Conservation (phyloP, 371 early-diverging fungal species). For the Mortierella sp. region DNA sequence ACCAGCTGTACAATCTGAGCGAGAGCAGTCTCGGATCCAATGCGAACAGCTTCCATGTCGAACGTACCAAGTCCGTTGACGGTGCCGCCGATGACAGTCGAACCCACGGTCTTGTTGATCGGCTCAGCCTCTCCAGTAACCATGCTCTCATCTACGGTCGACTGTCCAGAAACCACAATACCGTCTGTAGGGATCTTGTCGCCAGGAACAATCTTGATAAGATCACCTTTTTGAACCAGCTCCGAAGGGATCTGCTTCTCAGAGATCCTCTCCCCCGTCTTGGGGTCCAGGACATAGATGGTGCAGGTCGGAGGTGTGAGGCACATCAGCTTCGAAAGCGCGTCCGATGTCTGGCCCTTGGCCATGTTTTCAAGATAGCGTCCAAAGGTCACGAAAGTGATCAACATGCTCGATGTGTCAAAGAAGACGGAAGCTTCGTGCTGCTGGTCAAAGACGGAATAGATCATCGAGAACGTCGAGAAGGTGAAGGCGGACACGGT, state of each 20-base stretch:
- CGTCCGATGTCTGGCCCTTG: constrained; percentile 92
- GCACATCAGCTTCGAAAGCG: constrained; percentile 88
- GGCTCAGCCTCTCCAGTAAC: constrained; percentile 98
- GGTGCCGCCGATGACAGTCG: constrained; percentile 90
- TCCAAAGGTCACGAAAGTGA: constrained; percentile 91
- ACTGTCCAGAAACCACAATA: constrained; percentile 81
- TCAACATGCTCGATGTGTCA: constrained; percentile 91
- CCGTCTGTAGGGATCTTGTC: constrained; percentile 97
- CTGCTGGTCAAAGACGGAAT: constrained; percentile 61
- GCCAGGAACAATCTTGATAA: constrained; percentile 90
- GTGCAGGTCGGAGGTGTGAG: constrained; percentile 84
- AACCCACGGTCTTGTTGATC: constrained; percentile 79
- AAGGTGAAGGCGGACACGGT: constrained; percentile 88
- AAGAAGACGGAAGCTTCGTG: constrained; percentile 85
- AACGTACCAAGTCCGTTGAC: constrained; percentile 89
- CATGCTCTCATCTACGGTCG: constrained; percentile 96
- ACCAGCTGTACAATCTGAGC: constrained; percentile 92
- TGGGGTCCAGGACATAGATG: constrained; percentile 63
- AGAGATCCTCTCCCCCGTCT: constrained; percentile 54
- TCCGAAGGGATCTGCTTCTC: constrained; percentile 89
- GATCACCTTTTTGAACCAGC: constrained; percentile 85
- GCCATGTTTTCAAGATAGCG: constrained; percentile 94
- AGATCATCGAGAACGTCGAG: constrained; percentile 74
- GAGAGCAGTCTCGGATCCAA: constrained; percentile 87
- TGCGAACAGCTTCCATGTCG: constrained; percentile 75